Evolutionary conservation across 202 grass and related monocot species (phyloP).

Genomic region (Saccharum hybrid): DNA sequence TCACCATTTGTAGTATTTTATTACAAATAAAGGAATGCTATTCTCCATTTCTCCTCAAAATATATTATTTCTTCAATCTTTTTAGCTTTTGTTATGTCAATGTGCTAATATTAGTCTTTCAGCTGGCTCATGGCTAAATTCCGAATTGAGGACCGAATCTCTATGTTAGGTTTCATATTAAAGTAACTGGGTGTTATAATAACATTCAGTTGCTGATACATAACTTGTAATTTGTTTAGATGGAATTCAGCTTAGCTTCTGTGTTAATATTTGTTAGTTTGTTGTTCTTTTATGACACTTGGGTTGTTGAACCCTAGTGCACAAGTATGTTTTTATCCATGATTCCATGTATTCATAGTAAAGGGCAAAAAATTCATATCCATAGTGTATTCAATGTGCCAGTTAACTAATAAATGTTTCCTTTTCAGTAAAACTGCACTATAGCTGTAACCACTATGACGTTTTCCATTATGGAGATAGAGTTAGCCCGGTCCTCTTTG

Average conservation of each 20-base stretch:
- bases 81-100: constrained; percentile 17
- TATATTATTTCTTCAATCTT: neutral
- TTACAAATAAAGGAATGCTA: neutral
- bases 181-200: neutral
- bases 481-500: neutral
- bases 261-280: constrained; percentile 3
- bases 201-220: neutral
- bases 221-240: constrained; percentile 27
- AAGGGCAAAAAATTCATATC: neutral
- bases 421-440: neutral
- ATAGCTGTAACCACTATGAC: neutral
- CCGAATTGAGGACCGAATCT: neutral
- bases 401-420: constrained; percentile 17
- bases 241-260: constrained; percentile 15
- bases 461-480: neutral
- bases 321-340: neutral
- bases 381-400: constrained; percentile 14
- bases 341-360: neutral
- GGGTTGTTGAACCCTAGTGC: neutral
- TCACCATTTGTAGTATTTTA: constrained; percentile 29
- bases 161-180: constrained; percentile 7
- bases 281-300: neutral
- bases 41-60: neutral
- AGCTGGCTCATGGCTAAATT: constrained; percentile 10
- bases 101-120: constrained; percentile 1